Conservation (phyloP, 2,329 filamentous ascomycete species). For the Exophiala lecanii-corni region DNA sequence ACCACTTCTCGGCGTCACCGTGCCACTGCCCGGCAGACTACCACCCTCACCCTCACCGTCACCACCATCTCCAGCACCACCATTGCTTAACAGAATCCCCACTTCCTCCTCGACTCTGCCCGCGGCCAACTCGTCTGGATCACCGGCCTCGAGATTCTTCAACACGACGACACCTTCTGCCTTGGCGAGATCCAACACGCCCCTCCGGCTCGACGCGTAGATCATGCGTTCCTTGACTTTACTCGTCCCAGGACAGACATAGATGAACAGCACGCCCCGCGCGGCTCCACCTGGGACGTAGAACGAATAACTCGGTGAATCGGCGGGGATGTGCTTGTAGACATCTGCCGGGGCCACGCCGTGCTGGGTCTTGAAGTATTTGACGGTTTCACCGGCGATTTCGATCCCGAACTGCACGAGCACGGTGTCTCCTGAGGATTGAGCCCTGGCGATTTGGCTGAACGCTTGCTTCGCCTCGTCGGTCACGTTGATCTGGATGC, state of each 20-base stretch:
- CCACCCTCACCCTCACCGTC: conserved; percentile 5
- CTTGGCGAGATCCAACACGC: conserved; percentile 51
- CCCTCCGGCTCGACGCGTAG: conserved; percentile 55
- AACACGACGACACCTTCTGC: conserved; percentile 53
- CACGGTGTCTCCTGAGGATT: conserved; percentile 1
- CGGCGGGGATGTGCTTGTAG: conserved; percentile 44
- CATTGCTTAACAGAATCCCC: conserved; percentile 3
- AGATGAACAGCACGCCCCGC: conserved; percentile 49
- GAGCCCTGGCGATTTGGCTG: conserved; percentile 32
- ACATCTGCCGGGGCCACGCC: conserved; percentile 41
- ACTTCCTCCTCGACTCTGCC: conserved; percentile 52
- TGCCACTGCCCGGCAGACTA: conserved; percentile 37
- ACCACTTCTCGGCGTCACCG: conserved; percentile 40
- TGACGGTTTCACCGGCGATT: conserved; percentile 50
- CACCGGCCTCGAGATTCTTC: conserved; percentile 59
- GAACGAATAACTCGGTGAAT: conserved; percentile 57
- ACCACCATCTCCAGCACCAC: conserved; percentile 9
- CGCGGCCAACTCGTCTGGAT: conserved; percentile 54
- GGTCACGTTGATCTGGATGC: conserved; percentile 48
- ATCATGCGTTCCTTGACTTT: conserved; percentile 64
- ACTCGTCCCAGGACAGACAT: conserved; percentile 57
- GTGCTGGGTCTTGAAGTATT: conserved; percentile 38
- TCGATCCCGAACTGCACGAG: conserved; percentile 40
- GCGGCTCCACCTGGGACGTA: conserved; percentile 40
- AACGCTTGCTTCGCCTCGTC: conserved; percentile 52